Conservation (phyloP, 2,329 filamentous ascomycete genomes). For the Trichoderma aggressivum region DNA sequence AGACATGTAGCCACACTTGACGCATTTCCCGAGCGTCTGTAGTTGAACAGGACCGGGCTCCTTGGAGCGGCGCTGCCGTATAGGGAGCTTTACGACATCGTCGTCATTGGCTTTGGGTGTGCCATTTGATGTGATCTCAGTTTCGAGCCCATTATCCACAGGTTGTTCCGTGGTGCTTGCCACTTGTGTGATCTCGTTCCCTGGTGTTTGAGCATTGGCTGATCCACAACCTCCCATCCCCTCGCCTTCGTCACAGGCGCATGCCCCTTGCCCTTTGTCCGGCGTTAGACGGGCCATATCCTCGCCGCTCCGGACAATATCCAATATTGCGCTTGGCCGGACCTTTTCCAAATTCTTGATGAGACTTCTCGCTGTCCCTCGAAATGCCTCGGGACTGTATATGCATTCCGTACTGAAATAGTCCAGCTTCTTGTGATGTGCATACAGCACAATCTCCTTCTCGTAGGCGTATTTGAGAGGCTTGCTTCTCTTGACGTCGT, state of each 20-base stretch:
- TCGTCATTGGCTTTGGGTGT: slow-evolving; percentile 25
- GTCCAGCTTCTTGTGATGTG: slow-evolving; percentile 92
- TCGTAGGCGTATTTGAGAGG: slow-evolving; percentile 98
- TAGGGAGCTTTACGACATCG: slow-evolving; percentile 34
- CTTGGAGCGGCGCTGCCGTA: slow-evolving; percentile 31
- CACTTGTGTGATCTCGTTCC: slow-evolving; percentile 78
- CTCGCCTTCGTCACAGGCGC: slow-evolving; percentile 38
- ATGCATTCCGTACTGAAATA: slow-evolving; percentile 99
- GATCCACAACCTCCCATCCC: slow-evolving; percentile 67
- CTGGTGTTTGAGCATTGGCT: slow-evolving; percentile 59
- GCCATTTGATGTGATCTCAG: slow-evolving; percentile 31
- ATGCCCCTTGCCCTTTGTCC: slow-evolving; percentile 36
- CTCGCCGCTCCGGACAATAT: slow-evolving; percentile 91
- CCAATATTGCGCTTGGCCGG: slow-evolving; percentile 87
- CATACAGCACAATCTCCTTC: slow-evolving; percentile 97
- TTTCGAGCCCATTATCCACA: slow-evolving; percentile 28
- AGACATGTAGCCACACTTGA: slow-evolving; percentile 89
- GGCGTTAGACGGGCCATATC: slow-evolving; percentile 80
- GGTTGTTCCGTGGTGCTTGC: slow-evolving; percentile 35
- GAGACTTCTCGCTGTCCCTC: slow-evolving; percentile 82
- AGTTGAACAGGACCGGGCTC: slow-evolving; percentile 41
- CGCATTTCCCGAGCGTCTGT: slow-evolving; percentile 78
- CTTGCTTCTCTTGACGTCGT: slow-evolving; percentile 92
- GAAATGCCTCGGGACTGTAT: slow-evolving; percentile 94
- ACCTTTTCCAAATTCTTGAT: slow-evolving; percentile 96